Evolutionary conservation across 129 eudicot genomes (phyloP).

Genomic region (Arctium minus): DNA sequence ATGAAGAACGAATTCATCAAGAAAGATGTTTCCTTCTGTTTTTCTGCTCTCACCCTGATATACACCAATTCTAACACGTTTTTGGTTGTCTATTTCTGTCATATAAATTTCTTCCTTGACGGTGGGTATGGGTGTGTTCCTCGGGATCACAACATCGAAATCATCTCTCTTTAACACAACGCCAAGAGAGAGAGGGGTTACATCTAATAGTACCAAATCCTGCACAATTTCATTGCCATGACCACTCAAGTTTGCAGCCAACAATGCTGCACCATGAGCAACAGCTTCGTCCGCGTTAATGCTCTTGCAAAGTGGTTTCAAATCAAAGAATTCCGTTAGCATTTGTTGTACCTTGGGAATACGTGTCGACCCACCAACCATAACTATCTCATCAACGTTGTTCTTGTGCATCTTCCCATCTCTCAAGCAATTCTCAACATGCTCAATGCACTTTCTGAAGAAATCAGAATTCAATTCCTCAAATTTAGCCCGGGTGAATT

Average conservation of each 20-base stretch:
- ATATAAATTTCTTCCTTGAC: background rate
- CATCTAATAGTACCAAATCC: constrained; percentile 19
- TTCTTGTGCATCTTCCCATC: constrained; percentile 15
- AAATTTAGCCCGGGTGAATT: constrained; percentile 2
- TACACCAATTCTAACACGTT: background rate
- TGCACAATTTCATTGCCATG: background rate
- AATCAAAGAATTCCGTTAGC: constrained; percentile 6
- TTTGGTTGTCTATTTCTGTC: background rate
- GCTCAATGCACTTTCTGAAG: constrained; percentile 1
- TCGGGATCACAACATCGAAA: background rate
- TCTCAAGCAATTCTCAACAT: constrained; percentile 8
- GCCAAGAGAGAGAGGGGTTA: constrained; percentile 23
- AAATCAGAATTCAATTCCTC: constrained; percentile 5
- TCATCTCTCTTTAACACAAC: no score
- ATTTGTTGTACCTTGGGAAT: constrained; percentile 21
- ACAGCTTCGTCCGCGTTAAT: constrained; percentile 18
- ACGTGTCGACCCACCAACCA: constrained; percentile 18
- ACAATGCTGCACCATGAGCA: constrained; percentile 15
- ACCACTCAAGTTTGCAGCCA: constrained; percentile 20
- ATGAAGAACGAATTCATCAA: background rate
- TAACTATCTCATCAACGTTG: constrained; percentile 10
- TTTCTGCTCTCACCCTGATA: constrained; percentile 12
- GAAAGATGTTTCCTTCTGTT: constrained; percentile 6
- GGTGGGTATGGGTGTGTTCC: constrained; percentile 18
- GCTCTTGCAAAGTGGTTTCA: constrained; percentile 11